Evolutionary conservation across 495 filamentous ascomycete species (phyloP), one percentile per base, ranked within the genome.

Genomic region (Chaetomium tenue): DNA sequence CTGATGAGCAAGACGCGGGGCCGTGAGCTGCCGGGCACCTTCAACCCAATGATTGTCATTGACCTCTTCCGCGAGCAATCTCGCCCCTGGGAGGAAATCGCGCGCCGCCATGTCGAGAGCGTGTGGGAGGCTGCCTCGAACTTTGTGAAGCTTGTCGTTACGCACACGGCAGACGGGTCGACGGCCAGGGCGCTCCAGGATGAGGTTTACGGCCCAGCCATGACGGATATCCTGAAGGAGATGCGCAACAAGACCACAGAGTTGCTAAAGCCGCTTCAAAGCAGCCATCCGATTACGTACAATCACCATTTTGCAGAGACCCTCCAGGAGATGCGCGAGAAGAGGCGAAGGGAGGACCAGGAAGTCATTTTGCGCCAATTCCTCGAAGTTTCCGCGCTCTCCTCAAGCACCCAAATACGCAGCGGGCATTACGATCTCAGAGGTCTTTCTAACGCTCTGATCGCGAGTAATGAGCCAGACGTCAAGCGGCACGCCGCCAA

Each of bases 241-340:
- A 66, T 79, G 23, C 56, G 50, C 6, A 51, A 50, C 5, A 81
- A 79, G 63, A 62, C 73, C 3, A 52, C 53, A 3, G 74, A 78
- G 39, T 58, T 84, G 15, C 53, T 82, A 2, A 60, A 22, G 1
- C 76, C 72, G 0, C 76, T 82, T 48, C 58, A 71, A 8, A 67
- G 61, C 1, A 67, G 70, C 0, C 78, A 82, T 54, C 79, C 79
- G 0, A 86, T 87, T 40, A 86, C 84, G 0, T 87, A 87, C 66
- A 86, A 86, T 68, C 80, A 84, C 51, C 78, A 83, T 28, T 81
- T 82, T 51, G 79, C 80, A 0, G 79, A 86, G 20, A 79, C 61
- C 8, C 65, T 86, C 0, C 78, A 82, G 59, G 79, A 78, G 26
- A 67, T 74, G 15, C 75, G 73, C 20, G 42, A 66, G 20, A 70